A percentile compares a stretch with the other conserved stretches of the same genome.
Evolutionary conservation across 139 green algal genomes (phyloP).

Genomic region (Closterium sp.): DNA sequence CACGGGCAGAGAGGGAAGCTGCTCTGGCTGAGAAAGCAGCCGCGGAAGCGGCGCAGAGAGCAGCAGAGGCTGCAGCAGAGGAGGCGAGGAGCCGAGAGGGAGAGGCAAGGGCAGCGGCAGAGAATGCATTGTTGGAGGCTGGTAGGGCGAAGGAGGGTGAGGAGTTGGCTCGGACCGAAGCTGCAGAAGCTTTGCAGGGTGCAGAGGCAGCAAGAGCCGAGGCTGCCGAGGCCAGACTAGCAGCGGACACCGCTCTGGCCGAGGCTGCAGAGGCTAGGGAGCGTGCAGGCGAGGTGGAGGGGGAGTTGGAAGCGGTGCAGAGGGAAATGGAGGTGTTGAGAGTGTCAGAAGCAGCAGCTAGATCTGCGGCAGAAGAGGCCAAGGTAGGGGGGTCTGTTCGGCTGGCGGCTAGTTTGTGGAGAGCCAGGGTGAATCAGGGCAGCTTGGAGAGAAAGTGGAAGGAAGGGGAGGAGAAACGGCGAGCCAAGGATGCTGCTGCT

Average conservation of each 20-base stretch:
- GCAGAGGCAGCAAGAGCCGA: not conserved
- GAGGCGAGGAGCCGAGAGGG: not conserved
- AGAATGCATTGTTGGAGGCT: not conserved
- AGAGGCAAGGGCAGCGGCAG: not conserved
- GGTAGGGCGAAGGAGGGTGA: not conserved
- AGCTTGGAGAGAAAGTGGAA: not conserved
- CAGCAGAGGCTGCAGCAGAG: not conserved
- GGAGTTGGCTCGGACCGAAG: not conserved
- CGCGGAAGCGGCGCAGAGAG: not conserved
- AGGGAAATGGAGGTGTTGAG: not conserved
- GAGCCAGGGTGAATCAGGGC: not conserved
- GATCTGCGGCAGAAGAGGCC: not conserved
- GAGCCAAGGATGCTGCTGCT: not conserved
- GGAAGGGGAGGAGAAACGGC: not conserved
- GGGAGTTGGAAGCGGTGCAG: not conserved
- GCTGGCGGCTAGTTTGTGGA: not conserved
- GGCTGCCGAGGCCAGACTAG: not conserved
- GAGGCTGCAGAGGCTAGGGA: not conserved
- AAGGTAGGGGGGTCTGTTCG: not conserved
- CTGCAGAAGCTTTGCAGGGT: not conserved
- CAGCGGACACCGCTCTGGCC: not conserved
- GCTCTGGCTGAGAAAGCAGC: not conserved
- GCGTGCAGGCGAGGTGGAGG: not conserved
- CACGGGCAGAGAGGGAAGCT: not conserved
- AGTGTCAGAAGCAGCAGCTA: not conserved